A percentile compares a stretch with the other conserved stretches of the same genome.
Evolutionary conservation across 371 early-diverging fungal species (phyloP).

Genomic region (Syncephalastrum contaminatum): DNA sequence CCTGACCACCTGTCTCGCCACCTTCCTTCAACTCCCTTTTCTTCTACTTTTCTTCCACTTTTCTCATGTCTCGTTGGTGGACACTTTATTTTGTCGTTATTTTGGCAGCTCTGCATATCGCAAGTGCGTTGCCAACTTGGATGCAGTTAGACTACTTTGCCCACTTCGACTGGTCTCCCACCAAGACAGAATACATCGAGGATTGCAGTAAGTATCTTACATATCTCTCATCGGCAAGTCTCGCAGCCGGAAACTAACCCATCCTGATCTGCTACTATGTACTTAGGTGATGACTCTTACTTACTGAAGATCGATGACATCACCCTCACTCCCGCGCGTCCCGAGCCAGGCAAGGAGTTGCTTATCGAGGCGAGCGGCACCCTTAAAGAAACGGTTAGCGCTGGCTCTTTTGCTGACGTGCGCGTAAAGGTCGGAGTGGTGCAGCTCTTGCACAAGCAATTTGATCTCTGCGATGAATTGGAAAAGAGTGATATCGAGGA

Average conservation of each 20-base stretch:
- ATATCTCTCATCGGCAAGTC: not conserved
- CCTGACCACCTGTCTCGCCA: too few species aligned
- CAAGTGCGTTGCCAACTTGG: too few species aligned
- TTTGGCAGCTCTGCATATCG: too few species aligned
- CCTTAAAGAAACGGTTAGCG: conserved; percentile 33
- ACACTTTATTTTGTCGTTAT: too few species aligned
- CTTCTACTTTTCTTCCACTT: too few species aligned
- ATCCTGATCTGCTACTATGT: not conserved
- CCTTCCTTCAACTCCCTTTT: too few species aligned
- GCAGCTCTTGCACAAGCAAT: conserved; percentile 25
- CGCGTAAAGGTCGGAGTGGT: conserved; percentile 49
- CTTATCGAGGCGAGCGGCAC: conserved; percentile 53
- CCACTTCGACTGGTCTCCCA: conserved; percentile 6
- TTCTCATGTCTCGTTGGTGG: too few species aligned
- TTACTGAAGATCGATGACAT: conserved; percentile 19
- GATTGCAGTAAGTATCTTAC: conserved; percentile 10
- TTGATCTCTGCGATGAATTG: conserved; percentile 57
- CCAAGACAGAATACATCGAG: conserved; percentile 5
- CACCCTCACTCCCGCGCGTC: conserved; percentile 23
- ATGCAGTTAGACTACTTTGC: not conserved
- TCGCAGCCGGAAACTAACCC: not conserved
- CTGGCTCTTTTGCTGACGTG: conserved; percentile 50
- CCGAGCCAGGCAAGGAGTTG: conserved; percentile 58
- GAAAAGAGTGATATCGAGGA: conserved; percentile 41
- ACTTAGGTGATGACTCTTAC: conserved; percentile 12